Conservation (phyloP, 768 basidiomycete species). For the Russula brevipes region DNA sequence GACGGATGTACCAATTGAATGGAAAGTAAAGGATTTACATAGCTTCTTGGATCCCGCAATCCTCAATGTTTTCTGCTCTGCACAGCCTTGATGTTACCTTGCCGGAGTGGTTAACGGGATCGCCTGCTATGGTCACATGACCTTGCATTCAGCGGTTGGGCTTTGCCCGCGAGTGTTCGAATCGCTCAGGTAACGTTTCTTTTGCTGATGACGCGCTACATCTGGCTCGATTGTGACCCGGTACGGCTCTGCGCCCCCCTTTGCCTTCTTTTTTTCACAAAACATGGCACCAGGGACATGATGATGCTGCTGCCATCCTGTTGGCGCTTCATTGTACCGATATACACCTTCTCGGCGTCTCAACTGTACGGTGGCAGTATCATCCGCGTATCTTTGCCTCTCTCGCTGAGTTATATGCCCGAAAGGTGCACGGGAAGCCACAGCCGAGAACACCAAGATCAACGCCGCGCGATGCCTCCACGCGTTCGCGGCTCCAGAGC, state of each 20-base stretch:
- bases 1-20: background rate
- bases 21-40: background rate
- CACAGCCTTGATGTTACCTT: constrained; percentile 55
- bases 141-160: constrained; percentile 45
- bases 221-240: constrained; percentile 38
- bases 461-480: constrained; percentile 77
- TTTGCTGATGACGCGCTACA: constrained; percentile 26
- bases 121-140: constrained; percentile 37
- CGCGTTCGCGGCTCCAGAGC: constrained; percentile 60
- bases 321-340: constrained; percentile 63
- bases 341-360: constrained; percentile 73
- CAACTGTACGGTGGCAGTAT: constrained; percentile 51
- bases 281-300: constrained; percentile 59
- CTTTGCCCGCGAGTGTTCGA: constrained; percentile 60
- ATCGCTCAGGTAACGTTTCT: constrained; percentile 52
- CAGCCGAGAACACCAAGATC: constrained; percentile 50
- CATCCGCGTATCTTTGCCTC: background rate
- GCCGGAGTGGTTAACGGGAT: constrained; percentile 86
- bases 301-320: constrained; percentile 82
- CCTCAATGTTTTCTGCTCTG: background rate
- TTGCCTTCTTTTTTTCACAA: background rate
- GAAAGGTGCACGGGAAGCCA: constrained; percentile 79
- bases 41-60: too few relatives aligned
- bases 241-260: constrained; percentile 23
- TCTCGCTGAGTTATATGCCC: background rate